A percentile compares a stretch with the other conserved stretches of the same genome.
phyloP scores from a whole-genome alignment of 208 protist genomes.

The Kentomonas sorsogonicus region DNA sequence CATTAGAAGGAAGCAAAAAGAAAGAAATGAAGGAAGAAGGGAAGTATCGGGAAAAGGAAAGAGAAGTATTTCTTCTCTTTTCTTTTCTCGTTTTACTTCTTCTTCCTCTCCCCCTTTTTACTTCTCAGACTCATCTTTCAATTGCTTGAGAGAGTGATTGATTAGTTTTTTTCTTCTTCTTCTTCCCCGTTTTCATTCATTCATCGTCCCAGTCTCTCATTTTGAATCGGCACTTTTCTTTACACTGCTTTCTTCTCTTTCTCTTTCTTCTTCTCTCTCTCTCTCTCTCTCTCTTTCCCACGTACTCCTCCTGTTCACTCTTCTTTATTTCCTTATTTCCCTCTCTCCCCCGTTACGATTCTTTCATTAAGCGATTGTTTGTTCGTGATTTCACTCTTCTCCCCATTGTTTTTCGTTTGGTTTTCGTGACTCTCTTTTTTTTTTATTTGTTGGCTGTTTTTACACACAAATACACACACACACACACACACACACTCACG shows the following conservation, averaged over 20 bases:
- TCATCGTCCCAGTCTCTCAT: too few relatives aligned
- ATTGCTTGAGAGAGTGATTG: too few relatives aligned
- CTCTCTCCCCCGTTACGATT: too few relatives aligned
- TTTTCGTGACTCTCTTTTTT: constrained; percentile 4
- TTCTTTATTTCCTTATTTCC: not conserved
- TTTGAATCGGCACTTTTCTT: too few relatives aligned
- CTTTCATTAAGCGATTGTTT: too few relatives aligned
- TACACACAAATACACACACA: not conserved
- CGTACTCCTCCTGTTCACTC: constrained; percentile 1
- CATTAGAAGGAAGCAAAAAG: not conserved
- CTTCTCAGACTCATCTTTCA: too few relatives aligned
- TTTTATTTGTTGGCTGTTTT: not conserved
- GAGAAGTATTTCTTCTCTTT: not conserved
- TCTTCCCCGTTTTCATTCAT: too few relatives aligned
- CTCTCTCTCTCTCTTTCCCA: not conserved
- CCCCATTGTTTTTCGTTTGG: constrained; percentile 6
- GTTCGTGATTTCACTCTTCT: too few relatives aligned
- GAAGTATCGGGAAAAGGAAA: not conserved
- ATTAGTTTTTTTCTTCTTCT: too few relatives aligned
- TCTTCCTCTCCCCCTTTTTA: not conserved
- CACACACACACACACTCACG: constrained; percentile 9
- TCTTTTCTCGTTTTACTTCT: constrained; percentile 1
- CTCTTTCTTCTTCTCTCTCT: not conserved
- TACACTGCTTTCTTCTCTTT: too few relatives aligned
- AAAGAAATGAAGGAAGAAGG: not conserved